Percentiles rank a stretch among this genome's conserved stretches.
These are phyloP conservation scores for Hericium coralloides DNA, from an alignment of 768 basidiomycete species.

Conservation along the genomic window DNA sequence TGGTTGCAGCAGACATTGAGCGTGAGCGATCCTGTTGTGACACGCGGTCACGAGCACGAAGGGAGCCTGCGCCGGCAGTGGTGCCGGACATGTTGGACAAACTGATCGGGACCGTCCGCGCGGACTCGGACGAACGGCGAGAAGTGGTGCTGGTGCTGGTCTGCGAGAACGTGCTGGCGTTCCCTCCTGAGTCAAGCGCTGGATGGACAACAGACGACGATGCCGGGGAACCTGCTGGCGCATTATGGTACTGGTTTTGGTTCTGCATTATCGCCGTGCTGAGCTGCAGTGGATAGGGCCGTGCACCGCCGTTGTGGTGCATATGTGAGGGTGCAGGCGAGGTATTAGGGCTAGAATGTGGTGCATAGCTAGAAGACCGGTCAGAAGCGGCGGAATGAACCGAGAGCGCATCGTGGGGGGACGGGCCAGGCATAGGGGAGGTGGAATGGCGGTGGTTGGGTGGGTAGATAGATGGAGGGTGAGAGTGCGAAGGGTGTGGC, in stretches of 20 bases:
- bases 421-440: neutral
- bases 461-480: too few relatives aligned
- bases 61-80: conserved; percentile 22
- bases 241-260: conserved; percentile 6
- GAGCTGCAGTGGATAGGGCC: conserved; percentile 48
- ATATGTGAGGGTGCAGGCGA: neutral
- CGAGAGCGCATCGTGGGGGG: conserved; percentile 27
- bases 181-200: conserved; percentile 16
- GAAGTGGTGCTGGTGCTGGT: conserved; percentile 20
- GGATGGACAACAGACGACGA: conserved; percentile 12
- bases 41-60: conserved; percentile 49
- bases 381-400: conserved; percentile 29
- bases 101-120: conserved; percentile 43
- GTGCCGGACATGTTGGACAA: neutral
- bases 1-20: conserved; percentile 63
- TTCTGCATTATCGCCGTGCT: conserved; percentile 35
- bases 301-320: conserved; percentile 15
- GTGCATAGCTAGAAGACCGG: conserved; percentile 16
- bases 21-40: conserved; percentile 58
- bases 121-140: conserved; percentile 64
- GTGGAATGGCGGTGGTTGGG: conserved; percentile 13
- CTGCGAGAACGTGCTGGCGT: neutral
- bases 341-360: neutral
- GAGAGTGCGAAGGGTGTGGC: neutral
- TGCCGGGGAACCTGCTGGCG: conserved; percentile 30